Base-by-base conservation (phyloP, 2,329 filamentous ascomycete genomes). In the Pseudonectria foliicola region DNA sequence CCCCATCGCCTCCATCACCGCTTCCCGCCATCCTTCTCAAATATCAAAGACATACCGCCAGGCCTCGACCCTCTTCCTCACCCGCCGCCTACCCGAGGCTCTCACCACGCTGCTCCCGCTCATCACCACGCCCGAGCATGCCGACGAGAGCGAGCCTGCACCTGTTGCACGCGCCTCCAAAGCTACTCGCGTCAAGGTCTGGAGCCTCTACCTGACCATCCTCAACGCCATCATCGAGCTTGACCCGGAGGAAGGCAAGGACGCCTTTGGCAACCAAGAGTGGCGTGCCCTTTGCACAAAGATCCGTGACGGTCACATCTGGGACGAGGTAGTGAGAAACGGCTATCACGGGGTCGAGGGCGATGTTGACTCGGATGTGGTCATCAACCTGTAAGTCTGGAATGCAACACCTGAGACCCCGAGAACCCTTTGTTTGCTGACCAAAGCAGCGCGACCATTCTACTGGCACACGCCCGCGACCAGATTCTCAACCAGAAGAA, bases 171-270 rank as follows among this genome's bases (percentile, higher is more conserved):
- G 73, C 44, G 87, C 87, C 34, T 89, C 85, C 27, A 78, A 83
- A 46, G 84, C 81, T 23, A 92, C 86, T 38, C 73, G 89, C 46
- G 83, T 95, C 60, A 98, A 96, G 63, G 83, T 96, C 44, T 98
- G 92, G 92, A 95, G 88, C 60, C 73, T 98, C 52, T 98, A 96
- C 59, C 74, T 96, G 46, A 95, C 89, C 13, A 82, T 95, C 33
- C 70, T 96, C 43, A 95, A 95, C 64, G 84, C 87, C 26, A 83
- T 95, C 44, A 70, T 94, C 25, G 90, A 96, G 54, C 70, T 96
- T 55, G 87, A 88, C 37, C 72, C 85, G 2, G 86, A 95, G 48
- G 89, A 95, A 60, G 92, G 90, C 32, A 95, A 92, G 66, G 77
- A 82, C 33, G 75, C 82, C 10, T 94, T 96, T 64, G 92, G 92